Evolutionary conservation across 768 basidiomycete species (phyloP).

Genomic region (Boletus insuetus): DNA sequence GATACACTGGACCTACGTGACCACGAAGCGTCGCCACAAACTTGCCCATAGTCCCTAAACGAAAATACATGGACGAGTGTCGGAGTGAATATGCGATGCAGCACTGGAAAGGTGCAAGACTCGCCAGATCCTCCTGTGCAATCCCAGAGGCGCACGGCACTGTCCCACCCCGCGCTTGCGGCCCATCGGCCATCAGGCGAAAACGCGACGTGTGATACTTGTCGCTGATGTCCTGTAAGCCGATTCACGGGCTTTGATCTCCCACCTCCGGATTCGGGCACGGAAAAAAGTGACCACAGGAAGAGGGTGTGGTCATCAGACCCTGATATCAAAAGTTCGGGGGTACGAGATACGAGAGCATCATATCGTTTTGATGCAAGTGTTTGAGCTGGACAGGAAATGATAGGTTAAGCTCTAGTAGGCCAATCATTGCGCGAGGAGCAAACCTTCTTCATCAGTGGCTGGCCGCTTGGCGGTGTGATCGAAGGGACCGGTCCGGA

Average conservation of each 20-base stretch:
- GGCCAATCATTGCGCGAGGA: not conserved
- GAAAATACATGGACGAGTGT: not conserved
- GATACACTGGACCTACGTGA: slow-evolving; percentile 92
- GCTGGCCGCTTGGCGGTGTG: slow-evolving; percentile 76
- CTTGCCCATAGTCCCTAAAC: slow-evolving; percentile 62
- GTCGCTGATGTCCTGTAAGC: slow-evolving; percentile 92
- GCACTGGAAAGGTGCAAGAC: slow-evolving; percentile 7
- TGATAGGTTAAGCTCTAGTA: not conserved
- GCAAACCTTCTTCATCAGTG: slow-evolving; percentile 78
- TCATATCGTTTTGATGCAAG: slow-evolving; percentile 80
- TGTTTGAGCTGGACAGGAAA: slow-evolving; percentile 55
- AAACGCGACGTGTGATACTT: slow-evolving; percentile 91
- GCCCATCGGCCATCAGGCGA: slow-evolving; percentile 92
- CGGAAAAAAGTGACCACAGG: slow-evolving; percentile 83
- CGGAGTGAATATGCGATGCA: not conserved
- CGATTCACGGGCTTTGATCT: slow-evolving; percentile 72
- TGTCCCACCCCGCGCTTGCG: slow-evolving; percentile 90
- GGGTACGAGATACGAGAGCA: slow-evolving; percentile 52
- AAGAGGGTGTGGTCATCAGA: slow-evolving; percentile 98
- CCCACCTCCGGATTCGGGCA: slow-evolving; percentile 32
- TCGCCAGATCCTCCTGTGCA: slow-evolving; percentile 48
- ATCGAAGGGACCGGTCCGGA: slow-evolving; percentile 94
- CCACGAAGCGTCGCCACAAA: slow-evolving; percentile 90
- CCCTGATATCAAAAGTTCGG: slow-evolving; percentile 89
- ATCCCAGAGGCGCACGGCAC: slow-evolving; percentile 90